Base-by-base conservation (phyloP, 2,329 filamentous ascomycete genomes). In the Dothidotthia symphoricarpi region DNA sequence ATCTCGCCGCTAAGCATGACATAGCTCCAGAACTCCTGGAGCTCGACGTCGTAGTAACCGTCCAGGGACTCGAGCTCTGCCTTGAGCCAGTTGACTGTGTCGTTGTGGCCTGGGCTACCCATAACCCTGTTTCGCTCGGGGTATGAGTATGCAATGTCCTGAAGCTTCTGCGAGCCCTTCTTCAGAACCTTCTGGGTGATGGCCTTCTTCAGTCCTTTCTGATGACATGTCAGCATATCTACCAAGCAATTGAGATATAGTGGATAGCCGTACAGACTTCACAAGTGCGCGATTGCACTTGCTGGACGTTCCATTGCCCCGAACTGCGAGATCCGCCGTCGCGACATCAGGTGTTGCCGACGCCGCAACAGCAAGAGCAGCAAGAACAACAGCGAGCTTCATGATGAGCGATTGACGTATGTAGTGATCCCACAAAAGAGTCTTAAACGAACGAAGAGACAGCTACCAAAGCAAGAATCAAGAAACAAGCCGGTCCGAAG, bases 11-110 rank as follows among this genome's bases (percentile, higher is more conserved):
- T 55, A 16, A 48, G n/a, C 37, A 57, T 49, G 9, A 59, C 47
- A 11, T 53, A 35, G 7, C 34, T 47, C 24, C 39, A 50, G 36
- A 57, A 65, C 1, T 53, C 40, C 43, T 68, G 63, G 7, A 58
- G 49, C 1, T 57, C 49, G 10, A 67, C 54, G 24, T 62, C 59
- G 51, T 70, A 72, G 49, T 69, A 66, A 7, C 59, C 59, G 19
- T 51, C 56, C 14, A 57, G 34, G 2, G 53, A 37, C 36, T 59
- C 56, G 9, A 67, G 51, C 12, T 51, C 45, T 5, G 57, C 43
- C 34, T 63, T 59, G 13, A 71, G 51, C 44, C 59, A 69, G 7
- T 66, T 55, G 30, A 70, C 52, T 1, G 69, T 71, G 14, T 62
- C 63, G 25, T 69, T 64, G 49, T 70, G 67, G 7, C 60, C 69